A percentile compares a stretch with the other conserved stretches of the same genome.
Conservation (phyloP, 345 rosid genomes). For the Gossypium rotundifolium region DNA sequence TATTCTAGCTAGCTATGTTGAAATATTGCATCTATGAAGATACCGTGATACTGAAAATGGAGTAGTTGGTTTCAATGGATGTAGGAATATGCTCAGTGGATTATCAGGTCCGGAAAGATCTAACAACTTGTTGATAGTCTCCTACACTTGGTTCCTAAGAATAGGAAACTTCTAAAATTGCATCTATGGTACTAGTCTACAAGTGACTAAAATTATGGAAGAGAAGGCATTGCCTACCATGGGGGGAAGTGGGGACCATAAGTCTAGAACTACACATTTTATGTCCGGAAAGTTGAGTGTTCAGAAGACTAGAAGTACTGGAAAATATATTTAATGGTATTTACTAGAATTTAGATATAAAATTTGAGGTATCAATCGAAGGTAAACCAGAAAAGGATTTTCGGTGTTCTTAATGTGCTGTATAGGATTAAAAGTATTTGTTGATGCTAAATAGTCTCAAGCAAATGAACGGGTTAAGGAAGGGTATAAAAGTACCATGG, state of each 20-base stretch:
- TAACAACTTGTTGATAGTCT: too few species aligned
- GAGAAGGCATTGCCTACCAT: not conserved
- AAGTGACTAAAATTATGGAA: not conserved
- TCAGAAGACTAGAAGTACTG: not conserved
- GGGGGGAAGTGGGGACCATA: not conserved
- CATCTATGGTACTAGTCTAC: not conserved
- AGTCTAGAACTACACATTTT: not conserved
- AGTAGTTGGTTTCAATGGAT: too few species aligned
- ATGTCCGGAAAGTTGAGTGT: not conserved
- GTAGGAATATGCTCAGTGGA: too few species aligned
- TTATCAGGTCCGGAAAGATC: too few species aligned
- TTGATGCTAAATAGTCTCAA: not conserved
- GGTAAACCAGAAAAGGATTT: too few species aligned
- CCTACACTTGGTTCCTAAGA: too few species aligned
- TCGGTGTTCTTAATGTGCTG: not conserved
- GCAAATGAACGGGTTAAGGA: not conserved
- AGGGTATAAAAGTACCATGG: too few species aligned
- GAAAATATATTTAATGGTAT: not conserved
- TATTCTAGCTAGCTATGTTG: too few species aligned
- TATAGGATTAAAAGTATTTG: not conserved
- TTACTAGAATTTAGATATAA: not conserved
- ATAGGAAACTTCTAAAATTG: not conserved
- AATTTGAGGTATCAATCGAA: too few species aligned
- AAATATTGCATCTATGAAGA: too few species aligned
- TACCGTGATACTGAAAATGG: too few species aligned